Evolutionary conservation across 192 early-diverging fungal species (phyloP).

Genomic region (Rhizophagus sp.): DNA sequence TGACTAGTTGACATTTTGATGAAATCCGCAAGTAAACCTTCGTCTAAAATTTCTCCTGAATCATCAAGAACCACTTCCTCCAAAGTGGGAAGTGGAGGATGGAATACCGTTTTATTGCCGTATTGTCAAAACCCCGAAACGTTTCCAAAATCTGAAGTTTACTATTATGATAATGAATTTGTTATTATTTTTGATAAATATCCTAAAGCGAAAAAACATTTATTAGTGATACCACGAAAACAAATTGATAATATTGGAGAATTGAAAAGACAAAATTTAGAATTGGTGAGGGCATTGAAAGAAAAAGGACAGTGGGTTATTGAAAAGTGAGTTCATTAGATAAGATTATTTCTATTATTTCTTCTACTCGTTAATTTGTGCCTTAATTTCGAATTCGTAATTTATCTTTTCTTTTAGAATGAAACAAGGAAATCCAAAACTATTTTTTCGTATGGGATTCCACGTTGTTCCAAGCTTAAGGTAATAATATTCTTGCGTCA

Average conservation of each 20-base stretch:
- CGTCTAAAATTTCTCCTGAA: background rate
- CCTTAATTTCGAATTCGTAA: background rate
- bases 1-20: slow-evolving; percentile 8
- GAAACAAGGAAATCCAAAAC: slow-evolving; percentile 30
- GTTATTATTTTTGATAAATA: slow-evolving; percentile 58
- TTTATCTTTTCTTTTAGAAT: slow-evolving; percentile 5
- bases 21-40: background rate
- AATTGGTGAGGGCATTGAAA: slow-evolving; percentile 38
- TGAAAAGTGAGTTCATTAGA: slow-evolving; percentile 16
- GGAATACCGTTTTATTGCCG: slow-evolving; percentile 25
- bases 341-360: too few species aligned
- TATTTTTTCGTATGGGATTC: slow-evolving; percentile 57
- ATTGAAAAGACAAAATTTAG: slow-evolving; percentile 36
- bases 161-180: slow-evolving; percentile 42
- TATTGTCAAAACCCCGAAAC: slow-evolving; percentile 48
- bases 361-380: background rate
- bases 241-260: slow-evolving; percentile 40
- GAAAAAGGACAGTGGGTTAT: slow-evolving; percentile 36
- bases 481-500: slow-evolving; percentile 26
- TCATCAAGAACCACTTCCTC: background rate
- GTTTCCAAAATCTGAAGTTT: slow-evolving; percentile 37
- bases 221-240: slow-evolving; percentile 55
- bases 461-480: slow-evolving; percentile 61
- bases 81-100: background rate
- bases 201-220: slow-evolving; percentile 46